Percentiles rank a stretch among this genome's conserved stretches.
These are phyloP conservation scores for Heracleum sosnowskyi DNA, from an alignment of 129 eudicot genomes.

Conservation along the genomic window DNA sequence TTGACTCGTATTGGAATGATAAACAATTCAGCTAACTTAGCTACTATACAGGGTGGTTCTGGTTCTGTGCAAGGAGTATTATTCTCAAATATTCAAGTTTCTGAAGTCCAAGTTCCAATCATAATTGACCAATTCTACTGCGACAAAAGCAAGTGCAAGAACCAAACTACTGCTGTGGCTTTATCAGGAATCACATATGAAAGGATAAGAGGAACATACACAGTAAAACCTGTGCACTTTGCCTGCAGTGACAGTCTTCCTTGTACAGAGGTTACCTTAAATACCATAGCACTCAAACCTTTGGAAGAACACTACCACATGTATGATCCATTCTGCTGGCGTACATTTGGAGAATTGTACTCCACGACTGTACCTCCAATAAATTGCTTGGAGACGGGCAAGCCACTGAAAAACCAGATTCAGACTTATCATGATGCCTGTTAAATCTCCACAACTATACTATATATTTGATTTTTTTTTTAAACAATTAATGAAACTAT, in stretches of 20 bases:
- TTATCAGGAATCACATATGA: conserved; percentile 76
- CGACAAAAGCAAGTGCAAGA: conserved; percentile 72
- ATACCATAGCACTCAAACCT: conserved; percentile 37
- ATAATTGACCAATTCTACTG: conserved; percentile 92
- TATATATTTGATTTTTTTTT: not conserved
- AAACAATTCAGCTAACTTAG: not conserved
- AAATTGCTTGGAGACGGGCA: conserved; percentile 34
- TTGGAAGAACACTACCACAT: conserved; percentile 14
- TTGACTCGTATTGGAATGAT: not conserved
- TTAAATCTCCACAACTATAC: not conserved
- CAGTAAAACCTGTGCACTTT: conserved; percentile 82
- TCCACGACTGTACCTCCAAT: conserved; percentile 41
- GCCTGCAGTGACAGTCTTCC: conserved; percentile 88
- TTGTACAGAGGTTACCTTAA: conserved; percentile 66
- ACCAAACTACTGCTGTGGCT: conserved; percentile 81
- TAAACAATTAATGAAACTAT: too few relatives aligned
- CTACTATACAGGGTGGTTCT: conserved; percentile 72
- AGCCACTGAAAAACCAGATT: conserved; percentile 30
- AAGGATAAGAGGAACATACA: conserved; percentile 79
- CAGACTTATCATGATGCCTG: conserved; percentile 31
- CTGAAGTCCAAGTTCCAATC: conserved; percentile 77
- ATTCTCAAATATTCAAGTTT: conserved; percentile 78
- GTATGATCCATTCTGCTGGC: conserved; percentile 25
- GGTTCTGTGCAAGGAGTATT: conserved; percentile 74
- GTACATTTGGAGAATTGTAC: conserved; percentile 36